Evolutionary conservation across 345 rosid species (phyloP).

Genomic region (Lenwebbia sp.): DNA sequence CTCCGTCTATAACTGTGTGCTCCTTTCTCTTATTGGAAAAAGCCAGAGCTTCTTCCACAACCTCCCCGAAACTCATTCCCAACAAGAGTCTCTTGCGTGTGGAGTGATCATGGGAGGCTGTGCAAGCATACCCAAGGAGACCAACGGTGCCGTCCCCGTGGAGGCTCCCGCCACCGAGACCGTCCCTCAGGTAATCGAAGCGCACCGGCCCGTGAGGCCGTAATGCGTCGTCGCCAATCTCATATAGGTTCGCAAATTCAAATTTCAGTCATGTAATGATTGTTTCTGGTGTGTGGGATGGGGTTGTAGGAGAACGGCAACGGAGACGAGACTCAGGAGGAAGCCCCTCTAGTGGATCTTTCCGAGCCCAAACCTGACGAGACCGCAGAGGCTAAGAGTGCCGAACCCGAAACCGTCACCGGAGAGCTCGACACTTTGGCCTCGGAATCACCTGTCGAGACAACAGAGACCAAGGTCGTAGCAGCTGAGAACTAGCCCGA

Average conservation of each 20-base stretch:
- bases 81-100: background rate
- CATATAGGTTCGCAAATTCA: background rate
- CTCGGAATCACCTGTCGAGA: background rate
- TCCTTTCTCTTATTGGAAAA: background rate
- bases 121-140: slow-evolving; percentile 4
- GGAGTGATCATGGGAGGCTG: slow-evolving; percentile 6
- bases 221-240: background rate
- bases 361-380: slow-evolving; percentile 1
- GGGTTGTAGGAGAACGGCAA: background rate
- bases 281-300: background rate
- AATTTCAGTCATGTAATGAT: background rate
- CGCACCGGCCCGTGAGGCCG: background rate
- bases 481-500: background rate
- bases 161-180: background rate
- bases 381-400: background rate
- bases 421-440: background rate
- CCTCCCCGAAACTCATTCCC: background rate
- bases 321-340: slow-evolving; percentile 1
- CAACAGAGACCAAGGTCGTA: background rate
- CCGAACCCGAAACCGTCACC: background rate
- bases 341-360: slow-evolving; percentile 4
- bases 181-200: background rate
- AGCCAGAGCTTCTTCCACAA: background rate
- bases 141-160: background rate
- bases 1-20: background rate